A percentile compares a stretch with the other conserved stretches of the same genome.
These are phyloP conservation scores for Raphanus hybrid DNA, from an alignment of 441 rosid genomes.

Conservation along the genomic window DNA sequence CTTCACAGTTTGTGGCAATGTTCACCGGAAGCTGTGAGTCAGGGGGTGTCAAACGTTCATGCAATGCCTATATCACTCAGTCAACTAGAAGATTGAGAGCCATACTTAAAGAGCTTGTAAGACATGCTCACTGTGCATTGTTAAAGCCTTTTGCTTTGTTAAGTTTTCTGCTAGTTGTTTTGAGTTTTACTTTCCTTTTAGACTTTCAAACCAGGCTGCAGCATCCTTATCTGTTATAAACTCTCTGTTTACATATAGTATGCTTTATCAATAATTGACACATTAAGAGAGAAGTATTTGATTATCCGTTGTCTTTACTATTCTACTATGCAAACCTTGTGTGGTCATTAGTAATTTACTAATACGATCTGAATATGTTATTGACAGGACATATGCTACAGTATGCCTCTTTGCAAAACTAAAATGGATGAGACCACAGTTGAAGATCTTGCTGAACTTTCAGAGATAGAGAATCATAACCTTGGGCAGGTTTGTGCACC, in stretches of 20 bases:
- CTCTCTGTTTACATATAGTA: background rate
- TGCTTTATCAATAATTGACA: no score
- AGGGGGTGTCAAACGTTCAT: slow-evolving; percentile 53
- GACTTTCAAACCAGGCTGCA: slow-evolving; percentile 15
- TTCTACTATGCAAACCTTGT: no score
- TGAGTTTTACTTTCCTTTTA: slow-evolving; percentile 7
- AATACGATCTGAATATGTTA: no score
- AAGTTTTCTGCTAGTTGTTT: background rate
- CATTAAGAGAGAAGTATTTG: no score
- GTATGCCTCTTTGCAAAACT: no score
- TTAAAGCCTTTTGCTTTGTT: background rate
- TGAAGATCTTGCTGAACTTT: no score
- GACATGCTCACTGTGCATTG: slow-evolving; percentile 40
- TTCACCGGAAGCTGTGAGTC: slow-evolving; percentile 58
- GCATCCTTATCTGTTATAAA: slow-evolving; percentile 5
- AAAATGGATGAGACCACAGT: no score
- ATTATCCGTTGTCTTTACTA: no score
- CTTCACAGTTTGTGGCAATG: slow-evolving; percentile 92
- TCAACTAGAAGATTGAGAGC: slow-evolving; percentile 93
- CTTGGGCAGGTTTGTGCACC: no score
- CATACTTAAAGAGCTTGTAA: slow-evolving; percentile 82
- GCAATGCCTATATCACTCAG: slow-evolving; percentile 83
- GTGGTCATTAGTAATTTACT: no score
- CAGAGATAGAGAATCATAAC: no score
- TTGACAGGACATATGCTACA: no score